Evolutionary conservation across 345 rosid genomes (phyloP), one percentile per base, ranked within the genome.

Genomic region (Gossypioides kirkii): DNA sequence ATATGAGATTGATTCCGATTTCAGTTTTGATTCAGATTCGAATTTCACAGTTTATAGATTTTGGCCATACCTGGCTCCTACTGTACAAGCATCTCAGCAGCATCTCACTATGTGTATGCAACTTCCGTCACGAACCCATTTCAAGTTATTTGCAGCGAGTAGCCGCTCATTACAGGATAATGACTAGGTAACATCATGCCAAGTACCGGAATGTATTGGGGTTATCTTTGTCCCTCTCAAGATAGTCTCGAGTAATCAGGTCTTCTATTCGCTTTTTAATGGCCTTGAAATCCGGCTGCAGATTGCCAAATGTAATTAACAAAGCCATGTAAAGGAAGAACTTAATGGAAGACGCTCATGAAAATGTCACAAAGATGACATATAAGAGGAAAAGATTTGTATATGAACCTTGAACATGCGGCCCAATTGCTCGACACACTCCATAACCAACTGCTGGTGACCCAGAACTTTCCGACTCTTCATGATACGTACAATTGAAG

Each of bases 201-300:
- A 89, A 75, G 67, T 89, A 89, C 74, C 78, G 76, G 73, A 87
- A 89, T 65, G 61, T 10, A 65, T 77, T 86, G 52, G 85, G 86
- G 38, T 89, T 86, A 26, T 85, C 80, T 70, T 86, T 82, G 76
- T 90, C 94, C 75, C 92, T 84, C 72, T 86, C 92, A 38, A 89
- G 77, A 73, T 87, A 89, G 58, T 89, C 94, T 20, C 89, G 80
- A 42, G 88, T 81, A 46, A 89, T 87, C 70, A 89, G 72, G 77
- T 89, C 91, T 75, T 89, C 94, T 38, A 89, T 89, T 78, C 91
- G 79, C 85, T 87, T 87, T 83, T 89, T 89, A 52, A 89, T 89
- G 0, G 87, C 91, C 84, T 89, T 89, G 64, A 86, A 78, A 77
- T 89, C 94, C 61, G 91, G 94, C 94, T 89, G 90, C 83, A 80